Base-by-base conservation (phyloP, 495 filamentous ascomycete species). In the Tuber borchii region DNA sequence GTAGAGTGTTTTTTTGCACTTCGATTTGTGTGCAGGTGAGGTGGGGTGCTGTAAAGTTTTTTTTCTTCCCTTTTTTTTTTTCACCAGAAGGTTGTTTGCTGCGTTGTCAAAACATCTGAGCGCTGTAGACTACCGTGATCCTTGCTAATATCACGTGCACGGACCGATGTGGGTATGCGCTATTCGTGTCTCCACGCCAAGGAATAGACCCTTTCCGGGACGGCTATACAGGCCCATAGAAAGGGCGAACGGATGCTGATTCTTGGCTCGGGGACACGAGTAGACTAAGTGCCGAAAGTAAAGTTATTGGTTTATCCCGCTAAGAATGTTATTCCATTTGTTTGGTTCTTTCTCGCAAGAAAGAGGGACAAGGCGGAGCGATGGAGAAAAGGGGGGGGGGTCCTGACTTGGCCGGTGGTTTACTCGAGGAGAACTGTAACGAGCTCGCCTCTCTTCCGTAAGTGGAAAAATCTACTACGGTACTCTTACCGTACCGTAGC, bases 81-180 rank as follows among this genome's bases (percentile, higher is more conserved):
- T 2, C 10, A 26, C 26, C 26, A 31, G 51, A 65, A 34, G 56
- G 26, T 65, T 65, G 56, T 65, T 65, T 65, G 56, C 56, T 65
- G 26, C 56, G 56, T 65, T 65, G 56, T 65, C 56, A 65, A 34
- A 65, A 61, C 51, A 56, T 56, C 48, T 56, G 22, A 48, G n/a
- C 48, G 12, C 22, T 22, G 22, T 26, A 56, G 48, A 56, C 7
- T 26, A 22, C n/a, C 14, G 12, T 65, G 5, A 34, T 34, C 56
- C 26, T 19, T 65, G 56, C 26, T 17, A 14, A 6, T 65, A 65
- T 31, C 31, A 65, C 14, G 56, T 65, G 56, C 56, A 65, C 26
- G 56, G 26, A 34, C 4, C 56, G 1, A 26, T 31, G 26, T 26
- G 22, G 22, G n/a, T 14, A 61, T n/a, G 20, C 42, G 10, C 42